Evolutionary conservation across 2,329 filamentous ascomycete genomes (phyloP).

Genomic region (Thelonectria discophora): DNA sequence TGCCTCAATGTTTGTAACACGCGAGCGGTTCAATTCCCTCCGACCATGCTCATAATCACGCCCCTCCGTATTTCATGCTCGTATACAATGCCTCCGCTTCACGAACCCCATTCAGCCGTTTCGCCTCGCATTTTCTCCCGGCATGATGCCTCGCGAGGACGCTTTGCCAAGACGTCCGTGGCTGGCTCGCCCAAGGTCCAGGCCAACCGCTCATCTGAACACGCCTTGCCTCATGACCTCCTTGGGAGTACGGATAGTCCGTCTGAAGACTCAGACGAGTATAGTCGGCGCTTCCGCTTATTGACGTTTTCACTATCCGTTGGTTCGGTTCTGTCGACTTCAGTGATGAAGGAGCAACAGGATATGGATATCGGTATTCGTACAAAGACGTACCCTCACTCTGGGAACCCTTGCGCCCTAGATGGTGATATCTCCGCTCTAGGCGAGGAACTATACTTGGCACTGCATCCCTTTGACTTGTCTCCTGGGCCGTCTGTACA

Average conservation of each 20-base stretch:
- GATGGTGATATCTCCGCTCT: no score
- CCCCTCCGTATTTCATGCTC: neutral
- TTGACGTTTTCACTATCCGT: no score
- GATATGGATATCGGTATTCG: no score
- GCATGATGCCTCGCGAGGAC: constrained; percentile 13
- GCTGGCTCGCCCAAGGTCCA: constrained; percentile 9
- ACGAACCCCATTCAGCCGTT: constrained; percentile 2
- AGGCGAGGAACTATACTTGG: no score
- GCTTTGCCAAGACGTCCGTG: constrained; percentile 6
- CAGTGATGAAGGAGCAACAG: no score
- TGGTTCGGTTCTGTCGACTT: no score
- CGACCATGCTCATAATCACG: neutral
- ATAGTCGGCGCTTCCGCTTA: no score
- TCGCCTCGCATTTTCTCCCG: constrained; percentile 4
- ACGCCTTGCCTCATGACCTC: constrained; percentile 1
- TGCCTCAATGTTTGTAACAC: neutral
- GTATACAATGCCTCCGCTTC: neutral
- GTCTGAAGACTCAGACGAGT: neutral
- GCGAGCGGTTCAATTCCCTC: neutral
- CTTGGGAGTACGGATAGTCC: neutral
- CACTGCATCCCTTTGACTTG: no score
- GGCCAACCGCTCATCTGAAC: constrained; percentile 2
- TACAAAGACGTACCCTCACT: no score
- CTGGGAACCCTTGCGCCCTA: no score
- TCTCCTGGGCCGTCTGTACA: no score